Conservation (phyloP, 2,329 filamentous ascomycete species). For the Hymenoscyphus albidus region DNA sequence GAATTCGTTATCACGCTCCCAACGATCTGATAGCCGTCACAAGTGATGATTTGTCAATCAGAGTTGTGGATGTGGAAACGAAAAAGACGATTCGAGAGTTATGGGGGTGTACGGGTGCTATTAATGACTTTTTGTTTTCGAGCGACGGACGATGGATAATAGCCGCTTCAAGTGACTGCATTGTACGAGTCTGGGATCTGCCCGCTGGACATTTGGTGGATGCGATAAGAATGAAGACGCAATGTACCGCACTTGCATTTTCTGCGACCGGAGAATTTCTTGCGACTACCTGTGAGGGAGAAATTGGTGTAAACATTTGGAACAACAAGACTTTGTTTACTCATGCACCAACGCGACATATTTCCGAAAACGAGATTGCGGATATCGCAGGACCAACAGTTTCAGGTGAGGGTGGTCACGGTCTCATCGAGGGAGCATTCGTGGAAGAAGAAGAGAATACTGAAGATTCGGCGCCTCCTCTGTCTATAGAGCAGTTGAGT, state of each 20-base stretch:
- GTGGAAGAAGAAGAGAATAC: constrained; percentile 50
- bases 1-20: constrained; percentile 73
- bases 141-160: constrained; percentile 92
- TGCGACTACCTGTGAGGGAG: constrained; percentile 79
- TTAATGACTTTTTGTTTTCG: constrained; percentile 85
- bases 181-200: constrained; percentile 88
- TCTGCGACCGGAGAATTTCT: constrained; percentile 88
- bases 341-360: constrained; percentile 79
- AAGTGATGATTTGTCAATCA: constrained; percentile 83
- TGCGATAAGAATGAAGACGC: constrained; percentile 73
- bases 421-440: constrained; percentile 72
- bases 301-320: constrained; percentile 90
- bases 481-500: constrained; percentile 71
- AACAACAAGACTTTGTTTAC: constrained; percentile 90
- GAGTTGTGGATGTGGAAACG: constrained; percentile 86
- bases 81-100: constrained; percentile 89
- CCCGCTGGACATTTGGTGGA: constrained; percentile 95
- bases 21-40: constrained; percentile 85
- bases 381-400: constrained; percentile 65
- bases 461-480: constrained; percentile 52
- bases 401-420: constrained; percentile 77
- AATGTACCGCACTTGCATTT: constrained; percentile 82
- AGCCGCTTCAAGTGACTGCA: constrained; percentile 74
- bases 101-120: constrained; percentile 70
- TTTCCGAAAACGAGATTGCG: constrained; percentile 71